Base-by-base conservation (phyloP, 129 eudicot species). In the Silybum marianum region DNA sequence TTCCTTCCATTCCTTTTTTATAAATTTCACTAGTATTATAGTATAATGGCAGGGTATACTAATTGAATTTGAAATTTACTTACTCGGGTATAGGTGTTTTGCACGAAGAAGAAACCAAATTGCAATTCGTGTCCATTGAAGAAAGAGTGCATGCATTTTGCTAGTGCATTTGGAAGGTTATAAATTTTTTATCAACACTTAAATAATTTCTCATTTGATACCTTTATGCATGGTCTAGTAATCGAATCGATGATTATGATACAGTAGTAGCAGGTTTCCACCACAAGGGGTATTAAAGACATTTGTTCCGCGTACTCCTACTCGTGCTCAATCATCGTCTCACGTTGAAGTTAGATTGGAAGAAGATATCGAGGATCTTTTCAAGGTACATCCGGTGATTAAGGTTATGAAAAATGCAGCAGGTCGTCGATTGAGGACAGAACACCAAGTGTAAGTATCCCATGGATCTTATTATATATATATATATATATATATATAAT, bases 401-500 rank as follows among this genome's bases (percentile, higher is more conserved):
- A 26, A 85, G 62, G 65, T 76, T 30, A 22, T 68, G 40, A 13
- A 54, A 30, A 74, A 34, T 42, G 58, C 23, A 10, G 71, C 34
- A 44, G 79, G 62, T 36, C 69, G 81, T 36, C 69, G 81, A 13
- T 70, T 69, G 26, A 85, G 77, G 80, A 87, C 89, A 54, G 71
- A 81, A 23, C 93, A 89, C 74, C 73, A 26, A 67, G 88, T 87
- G 90, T 89, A 87, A 80, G 86, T 82, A 73, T 75, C 54, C 42
- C 30, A 58, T 58, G 66, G 2, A 58, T 58, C 65, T 58, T 58
- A 58, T 4, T 19, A n/a, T 28, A 1, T n/a, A 18, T 58, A 9
- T 32, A n/a, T 7, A n/a, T 7, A n/a, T n/a, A 18, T 58, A 9
- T 32, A 32, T 32, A n/a, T 58, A 58, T 58, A 6, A 18, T 58